These are phyloP conservation scores for Schizonepeta tenuifolia DNA, from an alignment of 257 asterid genomes.

Conservation along the genomic window DNA sequence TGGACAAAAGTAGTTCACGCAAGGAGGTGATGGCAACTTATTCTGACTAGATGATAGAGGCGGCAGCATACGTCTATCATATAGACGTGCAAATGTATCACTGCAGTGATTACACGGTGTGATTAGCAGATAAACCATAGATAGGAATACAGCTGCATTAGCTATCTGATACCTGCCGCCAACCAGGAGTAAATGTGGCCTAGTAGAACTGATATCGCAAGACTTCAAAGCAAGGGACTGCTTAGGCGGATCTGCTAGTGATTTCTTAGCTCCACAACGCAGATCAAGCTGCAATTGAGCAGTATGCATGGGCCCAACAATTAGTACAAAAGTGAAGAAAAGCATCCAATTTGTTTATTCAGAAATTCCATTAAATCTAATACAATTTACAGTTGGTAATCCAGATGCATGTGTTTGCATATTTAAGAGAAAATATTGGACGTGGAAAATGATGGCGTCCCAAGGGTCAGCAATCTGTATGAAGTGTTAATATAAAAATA, in stretches of 20 bases:
- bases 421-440: neutral
- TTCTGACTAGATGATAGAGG: constrained; percentile 89
- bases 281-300: constrained; percentile 77
- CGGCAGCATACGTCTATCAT: constrained; percentile 98
- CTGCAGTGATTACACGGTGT: constrained; percentile 53
- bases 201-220: constrained; percentile 83
- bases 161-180: constrained; percentile 81
- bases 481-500: neutral
- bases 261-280: constrained; percentile 85
- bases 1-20: constrained; percentile 92
- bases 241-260: constrained; percentile 87
- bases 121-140: constrained; percentile 28
- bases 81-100: constrained; percentile 95
- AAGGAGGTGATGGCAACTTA: constrained; percentile 83
- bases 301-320: neutral
- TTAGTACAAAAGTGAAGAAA: constrained; percentile 24
- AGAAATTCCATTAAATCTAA: constrained; percentile 11
- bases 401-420: neutral
- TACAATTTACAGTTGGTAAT: constrained; percentile 5
- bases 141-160: constrained; percentile 28
- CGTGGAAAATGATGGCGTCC: neutral
- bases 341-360: neutral
- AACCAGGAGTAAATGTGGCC: constrained; percentile 97
- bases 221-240: constrained; percentile 82
- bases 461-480: constrained; percentile 4